phyloP scores from a whole-genome alignment of 768 basidiomycete genomes.

The Hirschioporus abietinus region DNA sequence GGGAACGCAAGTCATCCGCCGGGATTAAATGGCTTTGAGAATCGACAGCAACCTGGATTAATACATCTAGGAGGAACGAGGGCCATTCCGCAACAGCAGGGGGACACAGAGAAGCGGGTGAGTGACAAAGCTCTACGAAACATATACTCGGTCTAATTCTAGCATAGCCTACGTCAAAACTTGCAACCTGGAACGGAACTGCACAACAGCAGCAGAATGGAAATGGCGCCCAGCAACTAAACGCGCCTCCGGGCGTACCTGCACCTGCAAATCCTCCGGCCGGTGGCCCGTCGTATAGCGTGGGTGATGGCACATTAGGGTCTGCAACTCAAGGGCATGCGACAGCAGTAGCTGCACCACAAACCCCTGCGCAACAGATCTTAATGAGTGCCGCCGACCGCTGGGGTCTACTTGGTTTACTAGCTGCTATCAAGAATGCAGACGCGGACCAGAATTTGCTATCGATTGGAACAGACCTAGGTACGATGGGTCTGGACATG shows the following conservation, averaged over 20 bases:
- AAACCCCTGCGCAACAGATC: constrained; percentile 91
- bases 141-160: not conserved
- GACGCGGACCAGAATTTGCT: constrained; percentile 80
- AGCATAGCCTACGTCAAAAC: not conserved
- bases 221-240: constrained; percentile 41
- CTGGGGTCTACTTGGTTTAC: constrained; percentile 85
- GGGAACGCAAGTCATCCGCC: constrained; percentile 51
- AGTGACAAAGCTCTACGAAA: constrained; percentile 25
- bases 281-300: not conserved
- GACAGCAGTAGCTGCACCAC: constrained; percentile 44
- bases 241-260: constrained; percentile 46
- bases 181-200: constrained; percentile 53
- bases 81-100: constrained; percentile 28
- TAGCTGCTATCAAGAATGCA: constrained; percentile 83
- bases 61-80: constrained; percentile 38
- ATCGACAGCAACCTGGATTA: constrained; percentile 55
- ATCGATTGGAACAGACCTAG: constrained; percentile 86
- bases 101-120: constrained; percentile 72
- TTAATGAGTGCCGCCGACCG: constrained; percentile 89
- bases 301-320: not conserved
- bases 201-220: constrained; percentile 25
- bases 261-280: constrained; percentile 11
- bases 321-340: constrained; percentile 19
- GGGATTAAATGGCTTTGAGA: constrained; percentile 62
- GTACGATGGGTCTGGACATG: constrained; percentile 90